Base-by-base conservation (phyloP, 805 yeast genomes). In the Candida pseudoglaebosa region DNA sequence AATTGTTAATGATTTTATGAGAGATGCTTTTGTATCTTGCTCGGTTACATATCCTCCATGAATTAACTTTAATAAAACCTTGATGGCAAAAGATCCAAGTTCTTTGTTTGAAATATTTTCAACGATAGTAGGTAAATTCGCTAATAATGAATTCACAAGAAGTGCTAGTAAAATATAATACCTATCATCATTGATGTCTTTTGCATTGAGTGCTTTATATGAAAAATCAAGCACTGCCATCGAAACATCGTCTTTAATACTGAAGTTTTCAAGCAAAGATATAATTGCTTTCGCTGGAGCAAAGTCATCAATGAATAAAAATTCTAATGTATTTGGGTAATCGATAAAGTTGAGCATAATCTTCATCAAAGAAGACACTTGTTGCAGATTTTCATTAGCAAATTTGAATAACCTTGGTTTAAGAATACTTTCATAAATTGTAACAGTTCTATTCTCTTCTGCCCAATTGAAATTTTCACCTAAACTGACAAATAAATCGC, bases 381-480 rank as follows among this genome's bases (percentile, higher is more conserved):
- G 88, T 53, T 88, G 95, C 22, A 83, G 65, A 56, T 91, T 93
- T 50, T 84, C 95, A 29, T 64, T 72, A 3, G 82, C 82, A 58
- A 91, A 91, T 9, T 71, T 65, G 1, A 44, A 66, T 48, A 93
- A 66, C 52, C 95, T 75, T 5, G 95, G 89, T 15, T 57, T 50
- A 10, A 91, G 65, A 16, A 88, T 66, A 17, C 65, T 54, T 3
- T 59, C 54, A 51, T 75, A 83, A 9, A 93, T 74, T 2, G 59
- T 48, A 10, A 65, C 63, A 14, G 76, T 69, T 45, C 71, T 71
- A 8, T 22, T 8, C 8, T 22, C 12, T 4, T 52, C 44, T 5
- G 43, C 50, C 96, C 96, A 89, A 24, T 74, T 58, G 38, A 68
- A 70, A 2, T 53, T 43, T 0, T 66, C 71, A 6, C 80, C 81